These are phyloP conservation scores for Coemansia sp. DNA, from an alignment of 192 early-diverging fungal genomes.

Conservation along the genomic window DNA sequence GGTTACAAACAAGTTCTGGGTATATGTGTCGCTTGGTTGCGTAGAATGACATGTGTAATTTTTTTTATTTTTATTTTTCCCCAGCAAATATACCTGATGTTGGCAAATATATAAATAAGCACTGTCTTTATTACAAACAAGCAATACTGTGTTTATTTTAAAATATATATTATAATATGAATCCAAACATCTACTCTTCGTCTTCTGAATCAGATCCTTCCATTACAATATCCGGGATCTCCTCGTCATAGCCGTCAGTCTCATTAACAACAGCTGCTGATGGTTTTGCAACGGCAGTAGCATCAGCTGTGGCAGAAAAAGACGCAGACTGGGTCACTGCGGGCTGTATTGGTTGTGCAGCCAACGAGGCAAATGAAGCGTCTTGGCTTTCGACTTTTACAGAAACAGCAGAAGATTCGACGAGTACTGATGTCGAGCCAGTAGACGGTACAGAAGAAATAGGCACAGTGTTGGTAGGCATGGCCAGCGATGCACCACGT, in stretches of 20 bases:
- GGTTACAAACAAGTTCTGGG: slow-evolving; percentile 48
- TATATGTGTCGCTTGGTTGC: slow-evolving; percentile 40
- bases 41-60: slow-evolving; percentile 3
- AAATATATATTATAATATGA: too few species aligned
- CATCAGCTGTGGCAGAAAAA: neutral
- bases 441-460: neutral
- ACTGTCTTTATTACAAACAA: too few species aligned
- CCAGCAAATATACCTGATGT: too few species aligned
- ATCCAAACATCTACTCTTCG: slow-evolving; percentile 12
- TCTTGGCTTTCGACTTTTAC: neutral
- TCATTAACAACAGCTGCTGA: neutral
- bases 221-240: slow-evolving; percentile 55
- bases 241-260: slow-evolving; percentile 13
- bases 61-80: too few species aligned
- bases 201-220: slow-evolving; percentile 54
- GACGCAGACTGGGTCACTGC: neutral
- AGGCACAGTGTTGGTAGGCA: neutral
- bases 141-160: too few species aligned
- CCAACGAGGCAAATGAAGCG: neutral
- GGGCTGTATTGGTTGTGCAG: neutral
- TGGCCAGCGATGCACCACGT: neutral
- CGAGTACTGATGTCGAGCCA: neutral
- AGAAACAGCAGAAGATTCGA: neutral
- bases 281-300: neutral
- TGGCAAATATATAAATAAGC: too few species aligned